phyloP scores from a whole-genome alignment of 2,329 filamentous ascomycete genomes.

The Aspergillus pseudotamarii region DNA sequence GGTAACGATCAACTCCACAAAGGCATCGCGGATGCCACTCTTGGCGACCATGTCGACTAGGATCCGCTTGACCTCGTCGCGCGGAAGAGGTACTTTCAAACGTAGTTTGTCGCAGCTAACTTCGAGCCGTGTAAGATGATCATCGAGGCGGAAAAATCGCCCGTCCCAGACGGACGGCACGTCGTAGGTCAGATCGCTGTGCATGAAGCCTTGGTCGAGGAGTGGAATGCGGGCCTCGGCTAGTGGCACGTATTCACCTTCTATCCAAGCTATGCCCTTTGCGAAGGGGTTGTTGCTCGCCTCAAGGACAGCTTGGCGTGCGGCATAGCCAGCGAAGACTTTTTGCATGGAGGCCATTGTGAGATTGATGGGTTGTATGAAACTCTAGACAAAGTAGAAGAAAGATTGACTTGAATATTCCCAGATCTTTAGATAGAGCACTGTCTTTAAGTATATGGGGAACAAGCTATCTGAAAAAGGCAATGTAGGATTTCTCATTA shows the following conservation, averaged over 20 bases:
- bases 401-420: neutral
- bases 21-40: conserved; percentile 54
- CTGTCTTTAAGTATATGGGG: neutral
- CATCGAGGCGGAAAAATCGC: conserved; percentile 55
- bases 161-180: conserved; percentile 57
- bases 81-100: conserved; percentile 46
- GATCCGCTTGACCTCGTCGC: conserved; percentile 42
- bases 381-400: neutral
- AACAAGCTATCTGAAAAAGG: neutral
- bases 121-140: conserved; percentile 52
- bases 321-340: conserved; percentile 44
- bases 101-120: conserved; percentile 51
- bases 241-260: conserved; percentile 48
- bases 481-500: neutral
- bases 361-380: neutral
- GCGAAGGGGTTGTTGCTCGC: conserved; percentile 44
- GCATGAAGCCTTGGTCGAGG: conserved; percentile 56
- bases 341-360: conserved; percentile 50
- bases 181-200: conserved; percentile 57
- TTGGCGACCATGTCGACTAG: conserved; percentile 50
- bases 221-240: conserved; percentile 54
- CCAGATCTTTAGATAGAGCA: neutral
- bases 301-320: conserved; percentile 35
- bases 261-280: conserved; percentile 53
- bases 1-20: conserved; percentile 56